A percentile compares a stretch with the other conserved stretches of the same genome.
phyloP scores from a whole-genome alignment of 1,284 basidiomycete genomes.

The Microbotryum scabiosae region DNA sequence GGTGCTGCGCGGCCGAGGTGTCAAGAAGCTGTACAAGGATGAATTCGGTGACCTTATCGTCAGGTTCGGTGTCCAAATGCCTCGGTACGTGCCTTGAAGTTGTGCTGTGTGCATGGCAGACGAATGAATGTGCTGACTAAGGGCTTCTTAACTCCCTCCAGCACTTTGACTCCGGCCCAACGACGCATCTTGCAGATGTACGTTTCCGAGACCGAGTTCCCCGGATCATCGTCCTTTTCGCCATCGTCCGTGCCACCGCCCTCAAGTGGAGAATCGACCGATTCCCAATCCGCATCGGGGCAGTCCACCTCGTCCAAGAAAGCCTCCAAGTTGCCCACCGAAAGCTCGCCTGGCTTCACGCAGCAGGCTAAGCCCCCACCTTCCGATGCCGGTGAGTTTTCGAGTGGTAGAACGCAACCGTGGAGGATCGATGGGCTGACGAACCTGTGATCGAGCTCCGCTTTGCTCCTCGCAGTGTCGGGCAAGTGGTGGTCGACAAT shows the following conservation, averaged over 20 bases:
- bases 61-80: constrained; percentile 77
- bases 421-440: too few species aligned
- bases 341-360: constrained; percentile 16
- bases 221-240: constrained; percentile 23
- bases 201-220: constrained; percentile 28
- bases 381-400: not conserved
- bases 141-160: not conserved
- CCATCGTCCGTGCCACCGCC: not conserved
- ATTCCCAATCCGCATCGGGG: not conserved
- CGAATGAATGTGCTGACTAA: not conserved
- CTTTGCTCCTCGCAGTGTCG: too few species aligned
- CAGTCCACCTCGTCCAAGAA: not conserved
- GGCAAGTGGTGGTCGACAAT: constrained; percentile 7
- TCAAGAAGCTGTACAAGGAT: constrained; percentile 49
- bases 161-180: constrained; percentile 23
- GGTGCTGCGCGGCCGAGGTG: constrained; percentile 81
- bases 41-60: constrained; percentile 77
- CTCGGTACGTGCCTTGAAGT: constrained; percentile 55
- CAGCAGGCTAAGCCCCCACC: constrained; percentile 26
- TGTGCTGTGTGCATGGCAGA: too few species aligned
- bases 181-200: constrained; percentile 27
- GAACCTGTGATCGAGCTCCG: too few species aligned
- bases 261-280: not conserved
- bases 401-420: too few species aligned
- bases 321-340: constrained; percentile 1